Base-by-base conservation (phyloP, 208 protist genomes). In the Wallacemonas rigidus region DNA sequence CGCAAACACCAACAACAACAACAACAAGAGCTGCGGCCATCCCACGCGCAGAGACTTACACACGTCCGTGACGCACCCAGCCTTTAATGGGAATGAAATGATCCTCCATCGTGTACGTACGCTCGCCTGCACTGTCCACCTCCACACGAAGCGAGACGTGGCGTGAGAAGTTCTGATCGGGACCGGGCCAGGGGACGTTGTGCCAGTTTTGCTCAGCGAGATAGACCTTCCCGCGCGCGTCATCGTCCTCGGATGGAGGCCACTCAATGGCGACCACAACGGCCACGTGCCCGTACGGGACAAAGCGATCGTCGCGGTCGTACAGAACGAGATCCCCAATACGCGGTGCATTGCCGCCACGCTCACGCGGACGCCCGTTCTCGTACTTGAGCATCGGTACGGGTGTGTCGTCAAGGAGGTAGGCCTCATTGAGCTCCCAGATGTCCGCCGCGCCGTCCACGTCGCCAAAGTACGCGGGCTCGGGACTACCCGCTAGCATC, bases 121-220 rank as follows among this genome's bases (percentile, higher is more conserved):
- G 11, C 38, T 56, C 54, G 1, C 14, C 38, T 2, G 54, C 41
- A 17, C 55, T 40, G 35, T 48, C 50, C 0, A n/a, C n/a, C 36
- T 38, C 15, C 1, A 39, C 11, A 2, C 67, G 69, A 67, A 85
- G 51, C 2, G 73, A 61, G 41, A 80, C 64, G 6, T 35, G 12
- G 14, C 85, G 81, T 1, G 78, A 80, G 79, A 91, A 90, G 80
- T 95, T 92, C 69, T 92, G 86, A 64, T 82, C 78, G 15, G 91
- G 91, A 3, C 39, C 70, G 4, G 82, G 80, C 91, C 91, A 96
- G 36, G 38, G 68, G 12, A 39, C 62, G 69, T 85, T 92, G 15
- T 80, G 72, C 91, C 91, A 96, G 79, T 96, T 96, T 73, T 96
- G 91, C 81, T 96, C 89, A 38, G 86, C 91, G 2, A 96, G 48